These are phyloP conservation scores for Trypanosoma avium DNA, from an alignment of 208 protist species.

Conservation along the genomic window DNA sequence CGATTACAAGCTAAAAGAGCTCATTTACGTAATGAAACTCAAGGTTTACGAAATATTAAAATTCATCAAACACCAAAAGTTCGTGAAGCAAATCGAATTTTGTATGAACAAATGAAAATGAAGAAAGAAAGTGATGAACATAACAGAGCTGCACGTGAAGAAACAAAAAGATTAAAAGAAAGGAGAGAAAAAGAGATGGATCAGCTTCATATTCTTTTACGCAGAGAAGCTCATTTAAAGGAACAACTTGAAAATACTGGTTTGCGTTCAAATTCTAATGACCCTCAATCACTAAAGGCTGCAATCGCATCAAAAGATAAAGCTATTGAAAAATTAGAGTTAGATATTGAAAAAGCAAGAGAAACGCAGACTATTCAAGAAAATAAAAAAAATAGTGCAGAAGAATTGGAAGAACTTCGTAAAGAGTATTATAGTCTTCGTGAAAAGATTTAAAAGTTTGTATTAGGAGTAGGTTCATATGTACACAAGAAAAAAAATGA, in stretches of 20 bases:
- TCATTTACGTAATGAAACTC: constrained; percentile 74
- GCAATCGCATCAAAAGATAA: constrained; percentile 38
- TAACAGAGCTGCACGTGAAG: constrained; percentile 50
- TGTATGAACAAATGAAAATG: constrained; percentile 51
- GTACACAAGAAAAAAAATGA: not conserved
- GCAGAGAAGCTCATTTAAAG: constrained; percentile 47
- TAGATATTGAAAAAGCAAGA: constrained; percentile 28
- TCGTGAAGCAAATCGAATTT: constrained; percentile 44
- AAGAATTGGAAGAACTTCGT: constrained; percentile 55
- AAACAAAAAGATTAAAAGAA: constrained; percentile 73
- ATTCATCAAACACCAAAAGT: constrained; percentile 76
- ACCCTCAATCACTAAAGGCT: constrained; percentile 47
- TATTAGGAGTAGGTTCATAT: constrained; percentile 7
- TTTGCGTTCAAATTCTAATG: constrained; percentile 16
- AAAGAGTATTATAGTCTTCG: constrained; percentile 78
- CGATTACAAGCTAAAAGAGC: constrained; percentile 56
- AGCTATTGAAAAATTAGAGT: constrained; percentile 53
- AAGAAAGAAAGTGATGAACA: constrained; percentile 66
- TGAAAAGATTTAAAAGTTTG: constrained; percentile 51
- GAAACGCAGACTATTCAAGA: constrained; percentile 23
- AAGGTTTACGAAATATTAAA: constrained; percentile 74
- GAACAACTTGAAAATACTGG: constrained; percentile 39
- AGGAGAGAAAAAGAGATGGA: constrained; percentile 48
- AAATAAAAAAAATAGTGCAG: constrained; percentile 8
- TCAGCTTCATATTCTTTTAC: constrained; percentile 30